These are phyloP conservation scores for Moesziomyces parantarcticus DNA, from an alignment of 1,284 basidiomycete species.

Conservation along the genomic window DNA sequence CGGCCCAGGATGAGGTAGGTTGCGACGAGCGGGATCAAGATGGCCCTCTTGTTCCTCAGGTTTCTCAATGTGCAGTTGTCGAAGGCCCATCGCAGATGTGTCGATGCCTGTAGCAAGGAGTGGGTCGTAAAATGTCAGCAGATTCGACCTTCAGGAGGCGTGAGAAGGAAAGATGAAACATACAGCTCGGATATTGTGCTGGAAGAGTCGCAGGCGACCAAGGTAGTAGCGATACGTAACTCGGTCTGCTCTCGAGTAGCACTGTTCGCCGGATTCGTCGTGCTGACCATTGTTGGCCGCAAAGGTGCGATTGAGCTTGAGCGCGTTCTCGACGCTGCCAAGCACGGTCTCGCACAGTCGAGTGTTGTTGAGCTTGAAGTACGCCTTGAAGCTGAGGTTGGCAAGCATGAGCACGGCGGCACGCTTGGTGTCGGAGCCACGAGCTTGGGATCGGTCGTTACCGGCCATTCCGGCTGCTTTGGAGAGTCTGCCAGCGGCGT, in stretches of 20 bases:
- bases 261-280: slow-evolving; percentile 55
- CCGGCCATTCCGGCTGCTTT: slow-evolving; percentile 63
- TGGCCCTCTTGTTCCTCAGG: slow-evolving; percentile 64
- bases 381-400: slow-evolving; percentile 65
- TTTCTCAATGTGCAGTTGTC: slow-evolving; percentile 60
- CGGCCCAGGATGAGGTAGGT: slow-evolving; percentile 68
- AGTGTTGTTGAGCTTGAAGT: slow-evolving; percentile 68
- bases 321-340: slow-evolving; percentile 68
- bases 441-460: slow-evolving; percentile 60
- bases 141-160: not conserved
- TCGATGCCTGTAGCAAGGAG: slow-evolving; percentile 53
- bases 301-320: slow-evolving; percentile 57
- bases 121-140: not conserved
- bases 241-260: slow-evolving; percentile 67
- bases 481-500: slow-evolving; percentile 63
- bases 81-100: slow-evolving; percentile 68
- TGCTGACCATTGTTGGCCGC: slow-evolving; percentile 20
- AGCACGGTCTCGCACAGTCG: slow-evolving; percentile 70
- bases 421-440: slow-evolving; percentile 58
- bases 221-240: slow-evolving; percentile 69
- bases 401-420: slow-evolving; percentile 63
- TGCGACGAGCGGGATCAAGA: slow-evolving; percentile 67
- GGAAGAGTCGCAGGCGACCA: slow-evolving; percentile 68
- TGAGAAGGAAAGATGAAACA: slow-evolving; percentile 6
- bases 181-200: slow-evolving; percentile 67